A percentile compares a stretch with the other conserved stretches of the same genome.
Conservation (phyloP, 495 filamentous ascomycete genomes). For the Articulospora tetracladia region DNA sequence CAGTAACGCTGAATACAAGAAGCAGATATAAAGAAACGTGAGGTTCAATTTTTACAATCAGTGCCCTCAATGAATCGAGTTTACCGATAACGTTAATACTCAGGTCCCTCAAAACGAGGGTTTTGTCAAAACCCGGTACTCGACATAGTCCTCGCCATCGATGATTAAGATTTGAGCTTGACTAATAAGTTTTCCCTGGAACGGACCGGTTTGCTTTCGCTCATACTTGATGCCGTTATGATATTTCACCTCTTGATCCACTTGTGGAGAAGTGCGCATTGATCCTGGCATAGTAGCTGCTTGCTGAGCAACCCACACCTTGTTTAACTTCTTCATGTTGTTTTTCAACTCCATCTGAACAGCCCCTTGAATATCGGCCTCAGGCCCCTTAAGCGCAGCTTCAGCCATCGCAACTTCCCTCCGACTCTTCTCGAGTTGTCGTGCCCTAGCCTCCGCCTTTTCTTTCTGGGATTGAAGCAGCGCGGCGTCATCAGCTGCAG, state of each 20-base stretch:
- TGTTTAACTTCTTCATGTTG: constrained; percentile 24
- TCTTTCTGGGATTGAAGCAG: constrained; percentile 14
- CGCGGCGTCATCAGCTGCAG: constrained; percentile 11
- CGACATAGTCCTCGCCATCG: constrained; percentile 55
- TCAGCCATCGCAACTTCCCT: constrained; percentile 25
- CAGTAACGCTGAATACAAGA: not conserved
- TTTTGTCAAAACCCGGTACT: constrained; percentile 53
- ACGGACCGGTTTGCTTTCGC: constrained; percentile 46
- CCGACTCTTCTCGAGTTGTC: constrained; percentile 20
- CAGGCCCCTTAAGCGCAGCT: constrained; percentile 5
- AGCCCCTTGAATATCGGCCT: constrained; percentile 15
- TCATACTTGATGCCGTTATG: constrained; percentile 50
- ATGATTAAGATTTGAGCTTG: constrained; percentile 48
- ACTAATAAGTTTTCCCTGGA: constrained; percentile 48
- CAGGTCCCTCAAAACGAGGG: constrained; percentile 41
- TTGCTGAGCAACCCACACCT: constrained; percentile 25
- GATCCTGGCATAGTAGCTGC: constrained; percentile 7
- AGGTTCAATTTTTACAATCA: not conserved
- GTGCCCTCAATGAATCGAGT: not conserved
- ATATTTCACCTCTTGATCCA: constrained; percentile 42
- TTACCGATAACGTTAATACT: not conserved
- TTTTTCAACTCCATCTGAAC: constrained; percentile 21
- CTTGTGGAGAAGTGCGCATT: not conserved
- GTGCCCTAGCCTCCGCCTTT: constrained; percentile 17
- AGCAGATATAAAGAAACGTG: not conserved